Evolutionary conservation across 371 early-diverging fungal species (phyloP), one percentile per base, ranked within the genome.

Genomic region (Apophysomyces variabilis): DNA sequence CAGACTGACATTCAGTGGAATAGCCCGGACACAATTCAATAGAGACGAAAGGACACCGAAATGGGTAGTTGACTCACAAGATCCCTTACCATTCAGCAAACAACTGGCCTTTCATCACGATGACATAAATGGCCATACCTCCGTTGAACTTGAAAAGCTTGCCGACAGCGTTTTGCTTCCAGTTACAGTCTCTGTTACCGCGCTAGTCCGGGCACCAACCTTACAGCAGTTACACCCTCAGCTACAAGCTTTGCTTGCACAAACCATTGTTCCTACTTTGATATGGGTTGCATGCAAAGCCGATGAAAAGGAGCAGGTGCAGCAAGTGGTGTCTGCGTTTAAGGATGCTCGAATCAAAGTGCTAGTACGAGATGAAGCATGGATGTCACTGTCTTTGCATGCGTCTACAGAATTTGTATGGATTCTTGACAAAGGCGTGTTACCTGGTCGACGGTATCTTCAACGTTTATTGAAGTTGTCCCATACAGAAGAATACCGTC

Each of bases 211-310:
- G 21, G 74, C 78, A 6, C 67, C 72, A 36, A 74, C 66, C 63
- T 66, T 59, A 32, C 43, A 66, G 39, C 74, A 72, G 16, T 56
- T 84, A 1, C 68, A 75, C 1, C 44, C 67, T 14, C 87, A 87
- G 66, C 63, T 87, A 35, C 75, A 74, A 37, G 73, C 85, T 2
- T 65, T 87, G n/a, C 57, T 85, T 41, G 57, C 78, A 36, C 87
- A 87, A 61, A 78, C 79, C 5, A 74, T 78, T 26, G 73, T 76
- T n/a, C 80, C 85, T 5, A 79, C 84, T 36, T 66, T 68, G 47
- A 74, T 87, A 43, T 87, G 85, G 87, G 72, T 87, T 58, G 69
- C 80, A 2, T 77, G 79, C 39, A 66, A 69, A 11, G 60, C 67
- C 8, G 62, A 62, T 1, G 64, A 61, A 45, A 69, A 67, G 46